Conservation (phyloP, 768 basidiomycete species). For the Daedaleopsis sinensis region DNA sequence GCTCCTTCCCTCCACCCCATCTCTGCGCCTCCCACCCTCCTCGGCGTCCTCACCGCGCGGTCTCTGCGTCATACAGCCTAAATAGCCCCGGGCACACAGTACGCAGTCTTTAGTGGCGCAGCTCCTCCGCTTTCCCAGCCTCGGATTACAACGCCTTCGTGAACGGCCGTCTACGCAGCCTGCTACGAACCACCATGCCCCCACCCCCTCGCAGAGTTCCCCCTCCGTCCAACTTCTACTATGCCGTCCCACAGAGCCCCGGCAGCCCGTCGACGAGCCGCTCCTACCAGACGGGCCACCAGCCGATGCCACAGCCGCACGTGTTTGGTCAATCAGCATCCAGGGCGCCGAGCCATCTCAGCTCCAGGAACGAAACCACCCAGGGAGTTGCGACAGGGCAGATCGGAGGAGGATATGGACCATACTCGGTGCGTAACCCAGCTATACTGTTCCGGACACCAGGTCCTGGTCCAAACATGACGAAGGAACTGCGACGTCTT, state of each 20-base stretch:
- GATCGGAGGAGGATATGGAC: conserved; percentile 83
- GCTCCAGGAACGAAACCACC: conserved; percentile 55
- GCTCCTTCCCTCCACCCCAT: too few relatives aligned
- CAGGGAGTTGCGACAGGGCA: conserved; percentile 80
- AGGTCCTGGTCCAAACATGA: too few relatives aligned
- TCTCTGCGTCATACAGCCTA: background rate
- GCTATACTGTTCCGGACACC: too few relatives aligned
- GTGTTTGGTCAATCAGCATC: conserved; percentile 18
- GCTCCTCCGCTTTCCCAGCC: conserved; percentile 1
- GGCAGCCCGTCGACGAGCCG: conserved; percentile 50
- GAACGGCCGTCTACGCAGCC: background rate
- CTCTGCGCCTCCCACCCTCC: too few relatives aligned
- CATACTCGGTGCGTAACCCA: conserved; percentile 66
- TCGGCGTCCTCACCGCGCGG: background rate
- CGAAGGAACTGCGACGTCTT: too few relatives aligned
- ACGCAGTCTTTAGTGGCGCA: conserved; percentile 17
- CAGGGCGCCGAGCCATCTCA: conserved; percentile 23
- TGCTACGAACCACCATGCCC: conserved; percentile 30
- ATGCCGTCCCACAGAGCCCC: conserved; percentile 69
- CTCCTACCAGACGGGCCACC: conserved; percentile 27
- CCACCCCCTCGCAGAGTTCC: conserved; percentile 43
- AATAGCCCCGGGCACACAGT: conserved; percentile 3
- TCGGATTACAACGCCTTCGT: background rate
- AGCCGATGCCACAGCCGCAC: conserved; percentile 10
- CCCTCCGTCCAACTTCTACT: conserved; percentile 56